A percentile compares a stretch with the other conserved stretches of the same genome.
These are phyloP conservation scores for Leccinum laetum DNA, from an alignment of 1,284 basidiomycete species.

Conservation along the genomic window DNA sequence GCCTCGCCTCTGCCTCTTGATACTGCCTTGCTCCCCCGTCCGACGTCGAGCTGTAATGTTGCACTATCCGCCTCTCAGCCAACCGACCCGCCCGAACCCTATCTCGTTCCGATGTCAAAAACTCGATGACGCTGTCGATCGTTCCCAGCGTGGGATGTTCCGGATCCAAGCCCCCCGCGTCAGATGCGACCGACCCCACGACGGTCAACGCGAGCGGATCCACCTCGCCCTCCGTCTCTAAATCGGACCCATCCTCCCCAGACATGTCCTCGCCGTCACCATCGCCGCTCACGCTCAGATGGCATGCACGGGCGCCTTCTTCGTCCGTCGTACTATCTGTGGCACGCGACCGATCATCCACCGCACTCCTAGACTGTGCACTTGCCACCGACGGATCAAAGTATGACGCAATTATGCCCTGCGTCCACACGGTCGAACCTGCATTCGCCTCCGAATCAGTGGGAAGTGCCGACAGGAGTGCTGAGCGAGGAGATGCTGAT, in stretches of 20 bases:
- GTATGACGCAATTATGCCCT: slow-evolving; percentile 59
- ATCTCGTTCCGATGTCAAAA: slow-evolving; percentile 32
- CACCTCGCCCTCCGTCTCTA: slow-evolving; percentile 34
- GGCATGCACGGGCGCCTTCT: neutral
- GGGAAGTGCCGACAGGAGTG: slow-evolving; percentile 14
- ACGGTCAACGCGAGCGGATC: slow-evolving; percentile 25
- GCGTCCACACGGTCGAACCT: slow-evolving; percentile 66
- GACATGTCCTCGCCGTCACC: slow-evolving; percentile 5
- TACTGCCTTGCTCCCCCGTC: slow-evolving; percentile 36
- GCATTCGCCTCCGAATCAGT: slow-evolving; percentile 45
- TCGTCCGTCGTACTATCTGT: slow-evolving; percentile 22
- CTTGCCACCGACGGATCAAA: slow-evolving; percentile 25
- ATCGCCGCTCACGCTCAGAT: neutral
- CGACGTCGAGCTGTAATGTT: slow-evolving; percentile 37
- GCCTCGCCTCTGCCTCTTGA: slow-evolving; percentile 39
- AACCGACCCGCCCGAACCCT: slow-evolving; percentile 29
- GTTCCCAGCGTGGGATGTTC: slow-evolving; percentile 33
- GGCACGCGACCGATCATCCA: slow-evolving; percentile 27
- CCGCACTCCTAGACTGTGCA: slow-evolving; percentile 29
- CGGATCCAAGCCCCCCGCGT: slow-evolving; percentile 11
- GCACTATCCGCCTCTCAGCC: slow-evolving; percentile 19
- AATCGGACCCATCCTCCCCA: slow-evolving; percentile 24
- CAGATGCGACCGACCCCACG: slow-evolving; percentile 25
- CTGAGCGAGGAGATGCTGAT: slow-evolving; percentile 30
- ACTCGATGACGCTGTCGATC: slow-evolving; percentile 35